Evolutionary conservation across 2,329 filamentous ascomycete species (phyloP), one percentile per base, ranked within the genome.

Genomic region (Neofusicoccum sp.): DNA sequence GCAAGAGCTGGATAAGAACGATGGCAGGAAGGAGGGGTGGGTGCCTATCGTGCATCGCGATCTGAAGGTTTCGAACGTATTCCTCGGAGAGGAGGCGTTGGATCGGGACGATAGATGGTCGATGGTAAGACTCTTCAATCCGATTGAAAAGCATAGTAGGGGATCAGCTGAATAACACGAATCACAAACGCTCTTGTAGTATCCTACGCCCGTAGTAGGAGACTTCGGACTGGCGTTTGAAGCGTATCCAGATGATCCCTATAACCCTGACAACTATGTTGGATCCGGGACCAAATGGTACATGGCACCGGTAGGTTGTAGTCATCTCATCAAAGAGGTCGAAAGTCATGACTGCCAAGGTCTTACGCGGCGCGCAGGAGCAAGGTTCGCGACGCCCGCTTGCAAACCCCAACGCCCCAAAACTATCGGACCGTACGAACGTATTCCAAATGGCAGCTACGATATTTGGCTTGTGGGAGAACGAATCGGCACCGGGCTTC

Each of bases 41-140:
- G 36, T 54, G n/a, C 49, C 49, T 8, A 54, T 54, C 6, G 34
- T 54, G 20, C 49, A 54, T 30, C 49, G 49, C 9, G 49, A 54
- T 11, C 30, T 54, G 24, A 54, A 54, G 26, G 6, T 14, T 14
- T 12, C 3, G 14, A 54, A 54, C 6, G 12, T 20, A 2, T 41
- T 54, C 14, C 2, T 54, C 24, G 49, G 34, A 12, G 11, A 6
- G 20, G 8, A 16, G 8, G 12, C 7, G 14, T 4, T 14, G 4
- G 48, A 53, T 24, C 9, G 5, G 5, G 11, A 9, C 6, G 16
- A n/a, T 12, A 40, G 12, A 28, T 53, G 33, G 20, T 6, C 20
- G 6, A 53, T 53, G 48, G 48, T 53, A n/a, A 40, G 20, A 16
- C 14, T 8, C 11, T 14, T n/a, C n/a, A n/a, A n/a, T n/a, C n/a